Percentiles rank a stretch among this genome's conserved stretches.
Conservation (phyloP, 1,284 basidiomycete genomes). For the Ganoderma sinense region DNA sequence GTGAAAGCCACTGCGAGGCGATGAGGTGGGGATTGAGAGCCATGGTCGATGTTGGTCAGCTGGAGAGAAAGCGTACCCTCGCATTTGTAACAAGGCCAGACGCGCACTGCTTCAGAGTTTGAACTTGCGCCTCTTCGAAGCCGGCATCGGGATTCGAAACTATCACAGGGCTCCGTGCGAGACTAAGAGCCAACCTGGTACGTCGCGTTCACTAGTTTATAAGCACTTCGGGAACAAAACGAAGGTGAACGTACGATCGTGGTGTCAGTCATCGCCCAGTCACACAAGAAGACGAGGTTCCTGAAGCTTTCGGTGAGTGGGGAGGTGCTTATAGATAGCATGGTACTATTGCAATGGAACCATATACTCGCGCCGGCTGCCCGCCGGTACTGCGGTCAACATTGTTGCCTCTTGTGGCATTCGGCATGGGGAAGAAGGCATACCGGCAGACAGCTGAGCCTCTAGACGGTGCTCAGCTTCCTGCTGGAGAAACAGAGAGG, state of each 20-base stretch:
- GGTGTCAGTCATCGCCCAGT: background rate
- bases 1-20: constrained; percentile 53
- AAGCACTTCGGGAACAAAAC: background rate
- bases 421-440: background rate
- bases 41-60: constrained; percentile 5
- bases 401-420: background rate
- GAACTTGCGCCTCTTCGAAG: background rate
- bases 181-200: background rate
- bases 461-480: background rate
- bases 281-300: background rate
- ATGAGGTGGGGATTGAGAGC: constrained; percentile 30
- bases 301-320: background rate
- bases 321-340: background rate
- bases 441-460: background rate
- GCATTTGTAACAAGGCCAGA: background rate
- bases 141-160: background rate
- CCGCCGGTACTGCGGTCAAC: background rate
- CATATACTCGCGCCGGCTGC: background rate
- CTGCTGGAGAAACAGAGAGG: background rate
- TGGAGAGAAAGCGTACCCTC: background rate
- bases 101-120: background rate
- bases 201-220: background rate
- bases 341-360: background rate
- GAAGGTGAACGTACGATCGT: background rate
- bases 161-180: background rate